Evolutionary conservation across 768 basidiomycete genomes (phyloP).

Genomic region (Trametes villosa): DNA sequence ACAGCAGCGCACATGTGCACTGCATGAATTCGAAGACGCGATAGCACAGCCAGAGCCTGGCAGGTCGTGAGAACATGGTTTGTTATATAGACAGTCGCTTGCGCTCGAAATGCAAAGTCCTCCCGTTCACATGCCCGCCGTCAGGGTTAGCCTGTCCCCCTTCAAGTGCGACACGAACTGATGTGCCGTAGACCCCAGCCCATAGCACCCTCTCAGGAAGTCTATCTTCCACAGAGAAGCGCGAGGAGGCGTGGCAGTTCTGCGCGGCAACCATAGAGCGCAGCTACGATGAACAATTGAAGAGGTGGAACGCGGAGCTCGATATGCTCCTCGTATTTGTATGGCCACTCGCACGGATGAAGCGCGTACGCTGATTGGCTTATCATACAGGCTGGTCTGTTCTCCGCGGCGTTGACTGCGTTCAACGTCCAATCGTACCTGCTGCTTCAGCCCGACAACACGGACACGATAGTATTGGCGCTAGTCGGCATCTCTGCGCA

Average conservation of each 20-base stretch:
- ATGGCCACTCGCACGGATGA: neutral
- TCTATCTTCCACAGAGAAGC: conserved; percentile 5
- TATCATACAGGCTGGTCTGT: conserved; percentile 20
- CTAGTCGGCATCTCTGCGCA: conserved; percentile 17
- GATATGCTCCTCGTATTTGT: conserved; percentile 25
- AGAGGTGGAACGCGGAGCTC: conserved; percentile 21
- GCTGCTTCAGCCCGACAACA: conserved; percentile 8
- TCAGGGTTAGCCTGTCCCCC: too few relatives aligned
- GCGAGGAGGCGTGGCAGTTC: conserved; percentile 14
- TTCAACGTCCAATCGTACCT: conserved; percentile 23
- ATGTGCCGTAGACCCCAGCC: too few relatives aligned
- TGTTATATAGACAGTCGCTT: too few relatives aligned
- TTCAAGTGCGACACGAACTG: too few relatives aligned
- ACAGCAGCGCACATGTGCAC: neutral
- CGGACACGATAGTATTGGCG: conserved; percentile 7
- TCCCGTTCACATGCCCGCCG: too few relatives aligned
- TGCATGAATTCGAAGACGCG: neutral
- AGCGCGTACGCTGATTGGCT: too few relatives aligned
- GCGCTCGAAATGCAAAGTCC: too few relatives aligned
- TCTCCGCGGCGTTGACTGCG: conserved; percentile 22
- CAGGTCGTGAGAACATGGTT: neutral
- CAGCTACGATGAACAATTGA: conserved; percentile 12
- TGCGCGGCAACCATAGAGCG: conserved; percentile 12
- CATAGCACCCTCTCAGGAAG: neutral
- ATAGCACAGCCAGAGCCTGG: neutral